Base-by-base conservation (phyloP, 2,329 filamentous ascomycete genomes). In the Madurella fahalii region DNA sequence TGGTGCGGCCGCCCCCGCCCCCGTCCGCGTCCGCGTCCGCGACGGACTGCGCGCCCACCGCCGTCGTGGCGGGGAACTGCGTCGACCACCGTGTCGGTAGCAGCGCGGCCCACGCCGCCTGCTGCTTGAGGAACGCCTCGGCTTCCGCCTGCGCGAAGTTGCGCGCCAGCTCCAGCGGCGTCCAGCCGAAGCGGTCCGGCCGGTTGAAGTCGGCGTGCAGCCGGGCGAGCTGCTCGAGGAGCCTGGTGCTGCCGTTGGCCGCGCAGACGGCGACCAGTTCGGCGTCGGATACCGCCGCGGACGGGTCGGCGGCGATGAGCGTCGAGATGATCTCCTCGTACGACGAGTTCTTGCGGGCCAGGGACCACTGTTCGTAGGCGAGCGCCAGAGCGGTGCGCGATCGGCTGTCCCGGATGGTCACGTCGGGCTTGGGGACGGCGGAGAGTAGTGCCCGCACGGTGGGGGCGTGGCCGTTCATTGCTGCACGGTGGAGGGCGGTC, bases 121-220 rank as follows among this genome's bases (percentile, higher is more conserved):
- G 53, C 18, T 55, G 49, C 37, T 51, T 52, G n/a, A 63, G 53
- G 34, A 61, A 63, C 2, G 34, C 34, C 31, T 50, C 58, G 2
- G 59, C 58, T 2, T 56, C 55, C 0, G 8, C 20, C 15, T 51
- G 49, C 4, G 7, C 32, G 17, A 54, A 58, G 8, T 56, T 55
- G 11, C 49, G 37, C 3, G 58, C 59, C 5, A 63, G 53, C 9
- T 60, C 56, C 1, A 61, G 55, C n/a, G 59, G 61, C 25, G 59
- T 60, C 61, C 61, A 63, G 25, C 61, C 61, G 46, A 50, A 62
- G 11, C 50, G 48, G 52, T 63, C 61, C 2, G 51, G 58, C 16
- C 47, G 50, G 49, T 40, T 59, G 12, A 63, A 47, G 25, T 58
- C 52, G 1, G 59, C 59, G 32, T 41, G 37, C 16, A 55, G 53